Evolutionary conservation across 78 protist species (phyloP).

Genomic region (slime mould (Dictyostelium discoideum)): dicty_2.7 NC_007089.4:1226001-1226500

Average conservation of each 20-base stretch:
- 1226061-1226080: constrained; percentile 77
- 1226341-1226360: neutral
- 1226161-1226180: neutral
- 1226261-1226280: neutral
- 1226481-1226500: neutral
- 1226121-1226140: too few relatives aligned
- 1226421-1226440: neutral
- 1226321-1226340: neutral
- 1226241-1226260: neutral
- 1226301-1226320: neutral
- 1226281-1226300: neutral
- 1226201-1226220: neutral
- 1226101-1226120: constrained; percentile 8
- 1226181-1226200: neutral
- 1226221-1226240: neutral
- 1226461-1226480: neutral
- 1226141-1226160: too few relatives aligned
- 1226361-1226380: neutral
- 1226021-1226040: constrained; percentile 9
- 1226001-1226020: constrained; percentile 24
- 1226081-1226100: constrained; percentile 70
- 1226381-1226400: neutral
- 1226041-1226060: constrained; percentile 20
- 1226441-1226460: neutral
- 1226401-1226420: neutral